Conservation (phyloP, 768 basidiomycete genomes). For the Cubamyces lactineus region DNA sequence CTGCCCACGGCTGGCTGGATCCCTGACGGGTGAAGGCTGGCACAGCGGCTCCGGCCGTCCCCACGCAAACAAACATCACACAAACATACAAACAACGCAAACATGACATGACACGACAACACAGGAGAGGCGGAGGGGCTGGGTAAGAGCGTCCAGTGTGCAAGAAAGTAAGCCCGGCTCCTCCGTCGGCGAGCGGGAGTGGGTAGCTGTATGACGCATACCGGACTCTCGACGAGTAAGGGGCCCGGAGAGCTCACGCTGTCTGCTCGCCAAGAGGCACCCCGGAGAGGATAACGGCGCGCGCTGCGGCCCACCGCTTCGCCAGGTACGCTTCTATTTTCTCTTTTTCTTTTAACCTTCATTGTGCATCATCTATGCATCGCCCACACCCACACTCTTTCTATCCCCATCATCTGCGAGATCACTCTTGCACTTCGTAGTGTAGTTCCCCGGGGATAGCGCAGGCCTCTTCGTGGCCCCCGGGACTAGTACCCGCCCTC, state of each 20-base stretch:
- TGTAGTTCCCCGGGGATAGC: neutral
- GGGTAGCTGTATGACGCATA: too few relatives aligned
- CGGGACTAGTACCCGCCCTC: constrained; percentile 11
- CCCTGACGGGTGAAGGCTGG: neutral
- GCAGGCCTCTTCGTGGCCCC: constrained; percentile 12
- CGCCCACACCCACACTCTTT: neutral
- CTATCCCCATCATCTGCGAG: too few relatives aligned
- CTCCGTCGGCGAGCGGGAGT: too few relatives aligned
- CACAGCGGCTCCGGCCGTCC: neutral
- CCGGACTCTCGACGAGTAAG: too few relatives aligned
- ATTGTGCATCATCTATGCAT: neutral
- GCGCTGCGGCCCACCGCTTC: too few relatives aligned
- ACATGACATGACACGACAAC: too few relatives aligned
- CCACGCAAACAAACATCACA: neutral
- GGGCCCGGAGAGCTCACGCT: too few relatives aligned
- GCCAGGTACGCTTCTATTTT: neutral
- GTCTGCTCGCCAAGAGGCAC: too few relatives aligned
- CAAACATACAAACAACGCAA: too few relatives aligned
- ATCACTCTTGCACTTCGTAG: neutral
- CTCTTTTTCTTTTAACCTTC: neutral
- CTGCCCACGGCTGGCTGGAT: neutral
- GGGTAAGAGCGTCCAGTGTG: neutral
- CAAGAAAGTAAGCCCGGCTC: too few relatives aligned
- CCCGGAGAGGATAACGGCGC: too few relatives aligned
- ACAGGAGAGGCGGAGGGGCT: neutral